Conservation (phyloP, 805 yeast species). For the Saturnispora saitoi region DNA sequence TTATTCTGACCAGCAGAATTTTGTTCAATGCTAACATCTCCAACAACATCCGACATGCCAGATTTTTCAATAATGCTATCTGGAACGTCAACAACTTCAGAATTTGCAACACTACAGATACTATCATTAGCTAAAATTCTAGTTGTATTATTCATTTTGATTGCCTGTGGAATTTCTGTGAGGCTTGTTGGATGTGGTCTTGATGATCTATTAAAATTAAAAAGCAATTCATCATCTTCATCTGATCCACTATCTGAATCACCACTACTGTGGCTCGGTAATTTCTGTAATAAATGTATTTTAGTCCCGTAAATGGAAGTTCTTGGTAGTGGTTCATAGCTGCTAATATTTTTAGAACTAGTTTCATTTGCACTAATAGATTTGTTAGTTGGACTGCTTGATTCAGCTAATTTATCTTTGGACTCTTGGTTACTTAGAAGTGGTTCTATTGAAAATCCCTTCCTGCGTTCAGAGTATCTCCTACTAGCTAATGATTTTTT, state of each 20-base stretch:
- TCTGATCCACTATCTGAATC: slow-evolving; percentile 1
- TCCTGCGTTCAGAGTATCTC: slow-evolving; percentile 4
- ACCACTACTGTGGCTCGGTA: neutral
- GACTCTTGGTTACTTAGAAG: neutral
- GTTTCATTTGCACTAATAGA: neutral
- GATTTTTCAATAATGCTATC: slow-evolving; percentile 7
- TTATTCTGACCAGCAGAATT: slow-evolving; percentile 10
- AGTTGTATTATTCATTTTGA: neutral
- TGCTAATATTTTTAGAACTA: neutral
- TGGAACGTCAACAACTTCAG: slow-evolving; percentile 14
- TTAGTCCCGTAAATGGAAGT: slow-evolving; percentile 13
- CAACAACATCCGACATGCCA: neutral
- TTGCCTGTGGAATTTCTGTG: neutral
- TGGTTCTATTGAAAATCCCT: neutral
- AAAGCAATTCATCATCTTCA: slow-evolving; percentile 11
- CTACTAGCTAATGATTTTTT: slow-evolving; percentile 5
- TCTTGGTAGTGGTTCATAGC: neutral
- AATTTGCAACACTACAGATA: slow-evolving; percentile 1
- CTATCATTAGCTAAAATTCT: slow-evolving; percentile 2
- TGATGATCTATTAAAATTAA: slow-evolving; percentile 9
- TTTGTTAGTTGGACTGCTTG: too few species aligned
- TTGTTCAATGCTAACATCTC: neutral
- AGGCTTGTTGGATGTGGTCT: neutral
- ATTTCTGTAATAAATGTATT: slow-evolving; percentile 3
- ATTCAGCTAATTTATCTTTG: neutral